Percentiles rank a stretch among this genome's conserved stretches.
Evolutionary conservation across 768 basidiomycete species (phyloP).

Genomic region (Cubamyces sp.): DNA sequence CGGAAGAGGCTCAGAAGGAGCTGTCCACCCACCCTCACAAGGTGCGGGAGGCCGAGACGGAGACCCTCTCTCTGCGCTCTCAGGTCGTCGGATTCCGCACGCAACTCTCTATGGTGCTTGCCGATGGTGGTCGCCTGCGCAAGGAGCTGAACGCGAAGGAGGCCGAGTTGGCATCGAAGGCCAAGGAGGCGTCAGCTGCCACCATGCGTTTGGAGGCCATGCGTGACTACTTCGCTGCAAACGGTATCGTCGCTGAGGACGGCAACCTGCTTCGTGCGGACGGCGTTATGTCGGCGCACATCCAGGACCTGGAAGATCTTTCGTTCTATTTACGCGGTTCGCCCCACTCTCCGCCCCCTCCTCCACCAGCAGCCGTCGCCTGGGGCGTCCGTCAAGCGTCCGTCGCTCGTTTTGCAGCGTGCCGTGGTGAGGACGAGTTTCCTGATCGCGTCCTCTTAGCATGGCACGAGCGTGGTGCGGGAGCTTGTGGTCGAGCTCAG

Average conservation of each 20-base stretch:
- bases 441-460: conserved; percentile 51
- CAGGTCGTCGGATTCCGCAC: conserved; percentile 76
- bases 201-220: conserved; percentile 78
- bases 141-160: conserved; percentile 75
- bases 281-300: conserved; percentile 43
- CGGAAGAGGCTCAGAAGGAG: conserved; percentile 69
- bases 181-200: conserved; percentile 68
- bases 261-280: conserved; percentile 31
- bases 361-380: too few relatives aligned
- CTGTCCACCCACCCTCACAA: conserved; percentile 70
- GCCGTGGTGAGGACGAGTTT: conserved; percentile 54
- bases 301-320: conserved; percentile 81
- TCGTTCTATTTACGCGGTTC: too few relatives aligned
- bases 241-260: conserved; percentile 80
- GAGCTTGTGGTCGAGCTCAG: conserved; percentile 56
- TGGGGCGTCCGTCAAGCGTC: too few relatives aligned
- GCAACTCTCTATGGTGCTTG: conserved; percentile 68
- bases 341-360: too few relatives aligned
- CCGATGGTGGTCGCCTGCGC: conserved; percentile 70
- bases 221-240: conserved; percentile 85
- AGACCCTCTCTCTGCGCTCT: conserved; percentile 65
- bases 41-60: conserved; percentile 64
- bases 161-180: conserved; percentile 59
- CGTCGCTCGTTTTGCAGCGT: too few relatives aligned
- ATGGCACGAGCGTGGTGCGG: conserved; percentile 51